Base-by-base conservation (phyloP, 352 stramenopile species). In the Pythium insidiosum region DNA sequence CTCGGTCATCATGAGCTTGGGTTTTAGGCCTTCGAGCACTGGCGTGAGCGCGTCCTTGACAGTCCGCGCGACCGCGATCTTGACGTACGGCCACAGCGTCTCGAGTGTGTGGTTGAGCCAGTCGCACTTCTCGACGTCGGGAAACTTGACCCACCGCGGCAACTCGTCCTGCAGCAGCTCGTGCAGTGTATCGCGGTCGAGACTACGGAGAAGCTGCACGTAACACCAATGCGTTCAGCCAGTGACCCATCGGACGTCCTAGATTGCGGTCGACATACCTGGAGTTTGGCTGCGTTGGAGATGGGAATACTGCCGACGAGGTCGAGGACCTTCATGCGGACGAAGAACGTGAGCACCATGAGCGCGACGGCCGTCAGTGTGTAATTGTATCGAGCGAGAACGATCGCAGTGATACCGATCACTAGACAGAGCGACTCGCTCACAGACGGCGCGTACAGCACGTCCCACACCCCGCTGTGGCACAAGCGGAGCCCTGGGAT, bases 61-160 rank as follows among this genome's bases (percentile, higher is more conserved):
- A 7, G 43, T 56, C 20, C 57, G 56, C 22, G 63, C 63, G 34
- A 66, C 53, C 11, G 63, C 63, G 38, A 70, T 53, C 31, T 73
- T 73, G 28, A 70, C 57, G 39, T 73, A 73, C 29, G 63, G 63
- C 63, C 63, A 73, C 26, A 73, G 45, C n/a, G 63, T 63, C n/a
- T 64, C 60, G 44, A 73, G 36, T 2, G 39, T 61, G 41, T 70
- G 42, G 38, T 73, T 73, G 12, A 73, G 45, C 63, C 63, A 73
- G 26, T 73, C 63, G 39, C 60, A 70, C 36, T 70, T 73, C 45
- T 73, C 63, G 5, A 73, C 60, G 21, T 73, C 63, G 1, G 63
- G 63, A 36, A 68, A 73, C 33, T 70, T 73, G 35, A 73, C 61
- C 63, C 63, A 73, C 6, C 61, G 48, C 21, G 63, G 63, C 13